Evolutionary conservation across 2,329 filamentous ascomycete genomes (phyloP).

Genomic region (Fusarium austroafricanum): DNA sequence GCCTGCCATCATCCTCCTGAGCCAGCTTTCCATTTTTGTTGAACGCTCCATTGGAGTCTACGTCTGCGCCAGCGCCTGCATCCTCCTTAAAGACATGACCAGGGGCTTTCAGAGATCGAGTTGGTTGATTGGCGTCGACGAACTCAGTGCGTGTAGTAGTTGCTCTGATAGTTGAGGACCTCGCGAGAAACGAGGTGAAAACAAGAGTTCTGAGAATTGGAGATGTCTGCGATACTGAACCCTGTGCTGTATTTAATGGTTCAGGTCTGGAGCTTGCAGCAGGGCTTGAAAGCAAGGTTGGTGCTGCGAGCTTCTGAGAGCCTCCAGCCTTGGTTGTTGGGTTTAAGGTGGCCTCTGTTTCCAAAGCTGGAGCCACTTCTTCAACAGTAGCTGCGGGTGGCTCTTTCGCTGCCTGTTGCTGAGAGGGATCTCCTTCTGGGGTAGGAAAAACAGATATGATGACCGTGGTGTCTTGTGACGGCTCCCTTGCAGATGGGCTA

Average conservation of each 20-base stretch:
- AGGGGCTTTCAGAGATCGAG: slow-evolving; percentile 5
- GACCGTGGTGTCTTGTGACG: background rate
- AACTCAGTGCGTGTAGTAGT: slow-evolving; percentile 32
- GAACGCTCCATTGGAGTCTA: slow-evolving; percentile 9
- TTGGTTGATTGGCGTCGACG: slow-evolving; percentile 18
- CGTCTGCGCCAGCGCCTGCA: background rate
- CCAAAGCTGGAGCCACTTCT: background rate
- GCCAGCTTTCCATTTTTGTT: slow-evolving; percentile 13
- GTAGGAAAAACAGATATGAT: background rate
- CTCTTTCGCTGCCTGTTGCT: background rate
- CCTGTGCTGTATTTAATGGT: background rate
- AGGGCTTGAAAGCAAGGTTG: background rate
- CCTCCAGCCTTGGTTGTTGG: background rate
- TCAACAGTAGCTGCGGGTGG: background rate
- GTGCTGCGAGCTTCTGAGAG: slow-evolving; percentile 8
- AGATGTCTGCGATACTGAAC: background rate
- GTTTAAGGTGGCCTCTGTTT: slow-evolving; percentile 5
- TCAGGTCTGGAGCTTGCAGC: background rate
- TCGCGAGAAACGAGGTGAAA: slow-evolving; percentile 41
- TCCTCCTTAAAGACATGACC: slow-evolving; percentile 34
- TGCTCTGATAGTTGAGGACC: slow-evolving; percentile 30
- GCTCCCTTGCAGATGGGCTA: slow-evolving; percentile 13
- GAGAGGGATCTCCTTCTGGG: background rate
- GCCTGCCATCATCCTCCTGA: background rate
- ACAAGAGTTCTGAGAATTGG: slow-evolving; percentile 25